These are phyloP conservation scores for Globisporangium takayamanum DNA, from an alignment of 352 stramenopile species.

Conservation along the genomic window DNA sequence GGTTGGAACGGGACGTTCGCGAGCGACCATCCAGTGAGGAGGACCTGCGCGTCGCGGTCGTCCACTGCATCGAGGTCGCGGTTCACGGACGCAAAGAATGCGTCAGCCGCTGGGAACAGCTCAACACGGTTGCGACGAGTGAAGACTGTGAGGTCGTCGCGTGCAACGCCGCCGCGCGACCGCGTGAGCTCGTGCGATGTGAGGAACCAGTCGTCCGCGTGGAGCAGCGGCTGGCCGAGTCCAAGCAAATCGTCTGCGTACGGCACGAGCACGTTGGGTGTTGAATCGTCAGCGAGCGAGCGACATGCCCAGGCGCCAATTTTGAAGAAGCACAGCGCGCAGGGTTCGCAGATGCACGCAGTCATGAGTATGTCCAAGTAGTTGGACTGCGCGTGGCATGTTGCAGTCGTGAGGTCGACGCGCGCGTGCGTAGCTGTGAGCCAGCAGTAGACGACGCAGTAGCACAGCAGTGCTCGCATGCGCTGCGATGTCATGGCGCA, in stretches of 20 bases:
- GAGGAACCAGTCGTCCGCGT: conserved; percentile 10
- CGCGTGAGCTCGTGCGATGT: conserved; percentile 1
- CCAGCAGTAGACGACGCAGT: neutral
- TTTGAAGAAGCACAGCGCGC: conserved; percentile 22
- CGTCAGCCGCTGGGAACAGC: conserved; percentile 7
- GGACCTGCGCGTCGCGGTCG: conserved; percentile 6
- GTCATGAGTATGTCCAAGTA: conserved; percentile 16
- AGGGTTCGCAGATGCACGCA: conserved; percentile 29
- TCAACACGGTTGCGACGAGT: conserved; percentile 1
- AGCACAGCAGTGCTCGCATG: neutral
- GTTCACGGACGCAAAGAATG: conserved; percentile 10
- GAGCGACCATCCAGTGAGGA: conserved; percentile 18
- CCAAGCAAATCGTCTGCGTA: conserved; percentile 6
- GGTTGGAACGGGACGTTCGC: conserved; percentile 11
- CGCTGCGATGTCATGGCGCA: neutral
- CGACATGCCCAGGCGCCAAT: conserved; percentile 14
- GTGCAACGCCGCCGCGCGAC: conserved; percentile 3
- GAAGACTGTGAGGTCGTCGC: conserved; percentile 1
- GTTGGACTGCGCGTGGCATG: conserved; percentile 7
- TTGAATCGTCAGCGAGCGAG: conserved; percentile 1
- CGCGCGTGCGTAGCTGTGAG: neutral
- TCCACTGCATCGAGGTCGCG: conserved; percentile 9
- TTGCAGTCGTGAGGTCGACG: conserved; percentile 8
- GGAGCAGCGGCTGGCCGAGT: conserved; percentile 21
- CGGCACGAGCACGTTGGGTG: conserved; percentile 5